Base-by-base conservation (phyloP, 2,329 filamentous ascomycete genomes). In the Fusarium paranaense region DNA sequence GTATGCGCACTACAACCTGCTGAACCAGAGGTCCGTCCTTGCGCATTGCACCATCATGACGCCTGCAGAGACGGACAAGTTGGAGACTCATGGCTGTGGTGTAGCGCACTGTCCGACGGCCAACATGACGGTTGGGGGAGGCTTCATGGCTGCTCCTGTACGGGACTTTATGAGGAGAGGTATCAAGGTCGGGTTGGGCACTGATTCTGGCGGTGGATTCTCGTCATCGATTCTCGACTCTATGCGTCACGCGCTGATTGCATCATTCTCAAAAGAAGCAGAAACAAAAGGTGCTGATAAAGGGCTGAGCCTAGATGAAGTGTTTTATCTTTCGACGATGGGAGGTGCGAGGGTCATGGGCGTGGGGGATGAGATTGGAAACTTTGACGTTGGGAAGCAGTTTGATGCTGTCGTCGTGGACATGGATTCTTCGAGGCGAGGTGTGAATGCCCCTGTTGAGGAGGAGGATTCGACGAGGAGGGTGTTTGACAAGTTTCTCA, bases 101-200 rank as follows among this genome's bases (percentile, higher is more conserved):
- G 84, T 93, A 2, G 89, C 90, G 0, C 91, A 93, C 76, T 93
- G 91, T 67, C 91, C 91, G 0, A 86, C 90, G 2, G 85, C 90
- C 11, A 93, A 92, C 78, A 92, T 91, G 82, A 91, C 89, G 0
- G 86, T 90, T 0, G 88, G 89, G 3, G 89, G 87, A 18, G 91
- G 89, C 22, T 91, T 90, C 81, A 90, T 91, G 90, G 87, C 87
- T 1, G 90, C 90, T 0, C 89, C 88, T 0, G 82, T 93, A 8
- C 85, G 89, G 1, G 86, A 89, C 27, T 91, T 91, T 62, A 81
- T 93, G 6, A 79, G 83, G 1, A 82, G 84, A 2, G 90, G 86
- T 1, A 88, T 93, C 77, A 91, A 92, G 68, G 90, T 93, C n/a
- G 91, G 91, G 0, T 81, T 93, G 0, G 91, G 91, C 0, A 93